Percentiles rank a stretch among this genome's conserved stretches.
Evolutionary conservation across 2,329 filamentous ascomycete genomes (phyloP).

Genomic region (Penicillium expansum): DNA sequence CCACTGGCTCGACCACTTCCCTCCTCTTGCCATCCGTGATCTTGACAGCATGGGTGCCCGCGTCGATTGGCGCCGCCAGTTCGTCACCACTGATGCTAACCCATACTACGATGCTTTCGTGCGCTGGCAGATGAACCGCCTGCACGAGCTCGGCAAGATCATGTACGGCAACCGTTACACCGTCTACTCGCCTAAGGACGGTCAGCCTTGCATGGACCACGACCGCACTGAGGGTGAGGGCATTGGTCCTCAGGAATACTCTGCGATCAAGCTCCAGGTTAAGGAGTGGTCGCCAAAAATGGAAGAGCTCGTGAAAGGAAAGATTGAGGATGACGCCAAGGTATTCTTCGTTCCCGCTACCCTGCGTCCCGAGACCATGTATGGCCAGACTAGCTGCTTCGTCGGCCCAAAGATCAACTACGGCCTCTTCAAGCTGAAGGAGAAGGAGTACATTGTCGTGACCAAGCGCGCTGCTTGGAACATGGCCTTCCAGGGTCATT

Average conservation of each 20-base stretch:
- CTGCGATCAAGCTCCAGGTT: slow-evolving; percentile 84
- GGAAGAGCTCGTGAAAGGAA: slow-evolving; percentile 67
- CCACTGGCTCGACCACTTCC: slow-evolving; percentile 91
- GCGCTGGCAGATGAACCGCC: slow-evolving; percentile 92
- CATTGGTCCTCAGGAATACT: slow-evolving; percentile 85
- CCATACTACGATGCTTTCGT: slow-evolving; percentile 96
- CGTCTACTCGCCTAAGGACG: slow-evolving; percentile 86
- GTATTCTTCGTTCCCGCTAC: slow-evolving; percentile 92
- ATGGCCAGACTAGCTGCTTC: slow-evolving; percentile 94
- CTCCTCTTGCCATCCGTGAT: slow-evolving; percentile 72
- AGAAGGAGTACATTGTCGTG: slow-evolving; percentile 78
- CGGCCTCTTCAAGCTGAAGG: slow-evolving; percentile 76
- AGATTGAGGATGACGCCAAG: slow-evolving; percentile 73
- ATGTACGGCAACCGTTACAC: slow-evolving; percentile 92
- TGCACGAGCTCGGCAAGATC: slow-evolving; percentile 87
- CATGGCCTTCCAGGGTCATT: slow-evolving; percentile 91
- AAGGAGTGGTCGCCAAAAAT: slow-evolving; percentile 82
- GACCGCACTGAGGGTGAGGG: slow-evolving; percentile 79
- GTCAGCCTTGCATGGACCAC: slow-evolving; percentile 84
- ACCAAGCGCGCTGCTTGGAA: slow-evolving; percentile 84
- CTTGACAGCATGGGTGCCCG: slow-evolving; percentile 79
- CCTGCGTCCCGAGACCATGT: slow-evolving; percentile 95
- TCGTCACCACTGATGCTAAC: slow-evolving; percentile 95
- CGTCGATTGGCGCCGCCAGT: slow-evolving; percentile 88
- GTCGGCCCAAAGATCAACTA: slow-evolving; percentile 88